Evolutionary conservation across 1,284 basidiomycete species (phyloP).

Genomic region (Puccinia novopanici): DNA sequence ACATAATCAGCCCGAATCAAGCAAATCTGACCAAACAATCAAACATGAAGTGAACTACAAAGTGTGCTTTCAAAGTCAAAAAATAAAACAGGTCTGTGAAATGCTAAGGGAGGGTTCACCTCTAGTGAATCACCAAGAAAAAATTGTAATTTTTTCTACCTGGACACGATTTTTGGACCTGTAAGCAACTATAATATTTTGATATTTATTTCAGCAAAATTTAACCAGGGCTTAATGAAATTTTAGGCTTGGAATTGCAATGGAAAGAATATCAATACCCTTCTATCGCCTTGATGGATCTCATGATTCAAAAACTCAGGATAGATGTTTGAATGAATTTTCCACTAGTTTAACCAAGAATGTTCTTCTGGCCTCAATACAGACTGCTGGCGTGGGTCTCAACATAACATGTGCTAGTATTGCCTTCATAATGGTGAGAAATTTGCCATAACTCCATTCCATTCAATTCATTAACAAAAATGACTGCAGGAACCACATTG

Average conservation of each 20-base stretch:
- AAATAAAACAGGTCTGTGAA: neutral
- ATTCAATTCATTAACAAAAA: neutral
- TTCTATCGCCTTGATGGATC: constrained; percentile 8
- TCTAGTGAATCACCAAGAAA: neutral
- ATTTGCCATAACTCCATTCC: neutral
- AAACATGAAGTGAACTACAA: neutral
- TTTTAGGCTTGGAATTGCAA: constrained; percentile 9
- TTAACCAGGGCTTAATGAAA: too few relatives aligned
- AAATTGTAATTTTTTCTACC: constrained; percentile 13
- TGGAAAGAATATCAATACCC: neutral
- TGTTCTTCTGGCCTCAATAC: neutral
- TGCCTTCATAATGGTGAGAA: constrained; percentile 26
- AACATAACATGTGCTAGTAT: constrained; percentile 16
- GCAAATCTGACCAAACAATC: neutral
- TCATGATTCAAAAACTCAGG: constrained; percentile 9
- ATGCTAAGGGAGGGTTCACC: neutral
- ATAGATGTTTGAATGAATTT: neutral
- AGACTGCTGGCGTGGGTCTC: constrained; percentile 1
- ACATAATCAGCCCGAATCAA: neutral
- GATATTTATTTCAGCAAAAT: too few relatives aligned
- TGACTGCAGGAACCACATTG: constrained; percentile 56
- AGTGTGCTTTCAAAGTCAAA: neutral
- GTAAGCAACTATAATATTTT: too few relatives aligned
- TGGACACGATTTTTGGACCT: constrained; percentile 15
- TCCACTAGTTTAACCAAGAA: neutral